Evolutionary conservation across 495 filamentous ascomycete genomes (phyloP), one percentile per base, ranked within the genome.

Genomic region (Aspergillus asperescens): DNA sequence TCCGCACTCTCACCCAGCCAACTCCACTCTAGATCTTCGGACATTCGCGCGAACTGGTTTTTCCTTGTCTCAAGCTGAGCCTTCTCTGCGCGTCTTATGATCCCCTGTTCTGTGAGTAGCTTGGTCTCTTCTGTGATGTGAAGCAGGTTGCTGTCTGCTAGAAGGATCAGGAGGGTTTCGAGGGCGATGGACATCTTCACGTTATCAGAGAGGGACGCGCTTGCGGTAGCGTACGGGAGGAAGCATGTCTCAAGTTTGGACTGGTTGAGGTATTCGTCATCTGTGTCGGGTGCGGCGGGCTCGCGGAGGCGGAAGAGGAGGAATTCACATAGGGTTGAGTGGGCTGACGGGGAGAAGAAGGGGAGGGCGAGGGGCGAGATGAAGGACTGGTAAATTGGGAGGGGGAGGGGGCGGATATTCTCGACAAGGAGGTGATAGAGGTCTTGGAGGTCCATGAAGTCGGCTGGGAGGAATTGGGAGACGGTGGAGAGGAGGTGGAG

Each of bases 111-210:
- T 13, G 88, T 76, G 0, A 83, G 79, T 1, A 58, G 52, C 13
- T 73, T 64, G 19, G 94, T 59, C 4, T 55, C 58, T 0, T 63
- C 55, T 13, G 75, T 79, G 39, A 79, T 68, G 18, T 57, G 60
- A 7, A 85, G 52, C 52, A 67, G 48, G 0, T 65, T 55, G 20
- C 60, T 58, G 0, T 65, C 59, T 1, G 75, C 73, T n/a, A 90
- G 60, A 4, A 86, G 67, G 38, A 83, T 76, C 45, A 92, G 55
- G 48, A 94, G 63, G 0, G 75, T 75, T 66, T 98, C 92, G 0
- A 96, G 64, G 44, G 88, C 62, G 3, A 96, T 67, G 4, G 85
- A 85, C 27, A 96, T 74, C 66, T 90, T 91, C 3, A 86, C 83
- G 61, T 96, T 96, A 42, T 94, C 88, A 5, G 76, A 76, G 0